phyloP scores from a whole-genome alignment of 2,329 filamentous ascomycete genomes.

The Cladosporium sp. region DNA sequence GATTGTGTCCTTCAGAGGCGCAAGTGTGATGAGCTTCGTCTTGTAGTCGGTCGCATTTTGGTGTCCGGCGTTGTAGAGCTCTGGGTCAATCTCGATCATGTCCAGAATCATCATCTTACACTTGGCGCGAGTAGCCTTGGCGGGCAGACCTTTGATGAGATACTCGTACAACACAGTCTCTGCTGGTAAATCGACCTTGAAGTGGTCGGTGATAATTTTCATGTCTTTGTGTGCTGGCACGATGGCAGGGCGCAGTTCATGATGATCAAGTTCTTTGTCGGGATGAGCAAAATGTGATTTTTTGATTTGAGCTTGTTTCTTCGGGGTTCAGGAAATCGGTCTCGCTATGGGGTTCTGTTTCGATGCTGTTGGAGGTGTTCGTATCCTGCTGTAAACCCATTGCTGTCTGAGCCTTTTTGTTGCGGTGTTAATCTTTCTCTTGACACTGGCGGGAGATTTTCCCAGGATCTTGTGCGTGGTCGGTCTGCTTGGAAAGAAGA shows the following conservation, averaged over 20 bases:
- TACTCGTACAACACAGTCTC: conserved; percentile 18
- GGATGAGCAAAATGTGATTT: too few species aligned
- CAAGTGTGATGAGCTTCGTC: conserved; percentile 15
- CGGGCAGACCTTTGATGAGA: conserved; percentile 13
- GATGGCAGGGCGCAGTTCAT: not conserved
- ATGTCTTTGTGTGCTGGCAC: not conserved
- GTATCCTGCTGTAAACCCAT: too few species aligned
- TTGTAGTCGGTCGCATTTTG: conserved; percentile 17
- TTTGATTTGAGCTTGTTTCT: too few species aligned
- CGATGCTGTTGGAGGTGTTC: too few species aligned
- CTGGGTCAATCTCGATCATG: conserved; percentile 11
- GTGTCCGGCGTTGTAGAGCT: conserved; percentile 8
- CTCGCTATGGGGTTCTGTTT: too few species aligned
- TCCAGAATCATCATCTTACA: conserved; percentile 11
- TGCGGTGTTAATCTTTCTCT: too few species aligned
- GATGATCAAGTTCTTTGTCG: too few species aligned
- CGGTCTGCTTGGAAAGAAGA: too few species aligned
- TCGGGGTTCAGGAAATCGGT: too few species aligned
- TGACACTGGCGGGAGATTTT: too few species aligned
- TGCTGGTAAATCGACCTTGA: conserved; percentile 3
- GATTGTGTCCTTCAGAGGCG: not conserved
- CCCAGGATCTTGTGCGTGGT: too few species aligned
- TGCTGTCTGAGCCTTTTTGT: too few species aligned
- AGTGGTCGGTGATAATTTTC: conserved; percentile 15
- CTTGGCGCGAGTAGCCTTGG: conserved; percentile 8